Conservation (phyloP, 1,139 yeast genomes). For the Yamadazyma aaseri region DNA sequence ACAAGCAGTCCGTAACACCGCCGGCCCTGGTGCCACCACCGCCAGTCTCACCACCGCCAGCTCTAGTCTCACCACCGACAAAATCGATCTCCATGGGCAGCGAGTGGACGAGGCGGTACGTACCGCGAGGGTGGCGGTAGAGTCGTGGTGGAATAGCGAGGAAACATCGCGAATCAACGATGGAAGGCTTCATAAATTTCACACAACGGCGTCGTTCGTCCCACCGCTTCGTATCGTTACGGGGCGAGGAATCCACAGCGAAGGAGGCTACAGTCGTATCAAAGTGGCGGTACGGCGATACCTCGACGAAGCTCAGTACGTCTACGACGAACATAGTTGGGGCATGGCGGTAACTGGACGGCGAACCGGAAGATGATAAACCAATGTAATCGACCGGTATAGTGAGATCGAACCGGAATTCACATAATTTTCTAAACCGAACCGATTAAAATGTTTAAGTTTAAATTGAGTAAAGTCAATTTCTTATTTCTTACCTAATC, state of each 20-base stretch:
- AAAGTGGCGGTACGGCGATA: slow-evolving; percentile 35
- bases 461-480: no score
- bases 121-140: slow-evolving; percentile 29
- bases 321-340: slow-evolving; percentile 46
- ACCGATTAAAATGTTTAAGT: no score
- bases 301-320: slow-evolving; percentile 31
- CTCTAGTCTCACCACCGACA: not conserved
- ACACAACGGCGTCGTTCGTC: slow-evolving; percentile 30
- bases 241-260: slow-evolving; percentile 65
- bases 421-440: no score
- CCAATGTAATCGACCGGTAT: not conserved
- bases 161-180: slow-evolving; percentile 33
- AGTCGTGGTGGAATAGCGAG: slow-evolving; percentile 59
- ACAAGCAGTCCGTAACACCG: not conserved
- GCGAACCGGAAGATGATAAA: no score
- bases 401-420: no score
- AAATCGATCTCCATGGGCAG: slow-evolving; percentile 54
- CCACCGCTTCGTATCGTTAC: slow-evolving; percentile 46
- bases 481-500: no score
- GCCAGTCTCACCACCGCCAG: not conserved
- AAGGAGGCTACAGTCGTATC: slow-evolving; percentile 53
- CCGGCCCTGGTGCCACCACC: not conserved
- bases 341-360: slow-evolving; percentile 43
- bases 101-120: slow-evolving; percentile 43
- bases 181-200: slow-evolving; percentile 33